These are phyloP conservation scores for Talaromyces trachyspermus DNA, from an alignment of 495 filamentous ascomycete species.

Conservation along the genomic window DNA sequence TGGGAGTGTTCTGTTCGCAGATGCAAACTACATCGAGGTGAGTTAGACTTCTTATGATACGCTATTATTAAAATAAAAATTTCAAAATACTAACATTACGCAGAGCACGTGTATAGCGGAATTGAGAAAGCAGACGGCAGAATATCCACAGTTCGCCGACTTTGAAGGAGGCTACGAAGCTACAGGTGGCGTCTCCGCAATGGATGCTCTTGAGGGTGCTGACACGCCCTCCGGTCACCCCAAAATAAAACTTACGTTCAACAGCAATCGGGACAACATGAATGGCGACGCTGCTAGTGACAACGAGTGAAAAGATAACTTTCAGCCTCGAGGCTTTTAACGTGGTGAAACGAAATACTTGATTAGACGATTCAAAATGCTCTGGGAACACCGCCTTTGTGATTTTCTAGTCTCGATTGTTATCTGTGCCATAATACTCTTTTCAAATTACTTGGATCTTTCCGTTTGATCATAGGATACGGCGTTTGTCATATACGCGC, in stretches of 20 bases:
- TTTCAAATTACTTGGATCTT: neutral
- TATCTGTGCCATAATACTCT: conserved; percentile 2
- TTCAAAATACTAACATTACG: conserved; percentile 22
- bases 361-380: neutral
- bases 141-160: conserved; percentile 65
- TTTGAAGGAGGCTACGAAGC: conserved; percentile 59
- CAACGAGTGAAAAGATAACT: conserved; percentile 23
- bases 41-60: conserved; percentile 19
- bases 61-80: neutral
- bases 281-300: conserved; percentile 27
- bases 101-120: conserved; percentile 61
- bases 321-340: neutral
- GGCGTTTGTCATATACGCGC: neutral
- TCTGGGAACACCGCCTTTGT: neutral
- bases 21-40: conserved; percentile 92
- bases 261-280: conserved; percentile 36
- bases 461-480: neutral
- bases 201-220: conserved; percentile 55
- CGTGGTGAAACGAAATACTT: neutral
- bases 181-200: conserved; percentile 56
- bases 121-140: conserved; percentile 61
- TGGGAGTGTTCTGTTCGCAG: conserved; percentile 78
- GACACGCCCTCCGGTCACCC: conserved; percentile 55
- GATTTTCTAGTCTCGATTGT: neutral
- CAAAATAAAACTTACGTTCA: conserved; percentile 53